A percentile compares a stretch with the other conserved stretches of the same genome.
phyloP scores from a whole-genome alignment of 192 early-diverging fungal genomes.

The Mortierella hygrophila region DNA sequence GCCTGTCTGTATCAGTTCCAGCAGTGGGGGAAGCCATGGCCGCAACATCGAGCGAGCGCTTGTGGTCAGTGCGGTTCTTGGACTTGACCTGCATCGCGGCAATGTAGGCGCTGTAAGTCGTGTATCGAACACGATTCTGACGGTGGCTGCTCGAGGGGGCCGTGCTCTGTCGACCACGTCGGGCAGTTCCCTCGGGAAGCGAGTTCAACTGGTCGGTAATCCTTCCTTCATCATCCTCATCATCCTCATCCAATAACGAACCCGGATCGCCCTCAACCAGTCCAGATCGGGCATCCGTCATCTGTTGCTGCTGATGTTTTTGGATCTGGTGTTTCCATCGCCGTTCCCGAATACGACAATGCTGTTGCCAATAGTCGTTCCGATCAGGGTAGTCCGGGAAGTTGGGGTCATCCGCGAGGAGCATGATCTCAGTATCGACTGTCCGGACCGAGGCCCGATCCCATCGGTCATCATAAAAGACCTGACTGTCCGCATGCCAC shows the following conservation, averaged over 20 bases:
- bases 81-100: constrained; percentile 37
- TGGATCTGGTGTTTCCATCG: constrained; percentile 25
- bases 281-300: neutral
- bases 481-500: constrained; percentile 21
- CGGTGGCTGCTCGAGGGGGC: neutral
- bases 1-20: neutral
- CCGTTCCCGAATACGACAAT: constrained; percentile 45
- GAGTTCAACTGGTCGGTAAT: neutral
- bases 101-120: constrained; percentile 39
- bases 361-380: constrained; percentile 48
- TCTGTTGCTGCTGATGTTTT: neutral
- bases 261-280: neutral
- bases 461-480: constrained; percentile 52
- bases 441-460: constrained; percentile 35
- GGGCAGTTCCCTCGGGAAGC: neutral
- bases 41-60: constrained; percentile 8
- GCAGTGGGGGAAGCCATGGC: neutral
- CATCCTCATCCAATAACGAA: neutral
- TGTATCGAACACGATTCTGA: constrained; percentile 25
- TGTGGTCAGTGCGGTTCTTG: constrained; percentile 23
- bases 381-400: constrained; percentile 49
- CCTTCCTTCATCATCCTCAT: neutral
- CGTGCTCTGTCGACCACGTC: neutral
- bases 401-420: constrained; percentile 19
- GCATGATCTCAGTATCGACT: constrained; percentile 26